Evolutionary conservation across 306 rosid species (phyloP), one percentile per base, ranked within the genome.

Genomic region (Astragalus glycyphyllos): DNA sequence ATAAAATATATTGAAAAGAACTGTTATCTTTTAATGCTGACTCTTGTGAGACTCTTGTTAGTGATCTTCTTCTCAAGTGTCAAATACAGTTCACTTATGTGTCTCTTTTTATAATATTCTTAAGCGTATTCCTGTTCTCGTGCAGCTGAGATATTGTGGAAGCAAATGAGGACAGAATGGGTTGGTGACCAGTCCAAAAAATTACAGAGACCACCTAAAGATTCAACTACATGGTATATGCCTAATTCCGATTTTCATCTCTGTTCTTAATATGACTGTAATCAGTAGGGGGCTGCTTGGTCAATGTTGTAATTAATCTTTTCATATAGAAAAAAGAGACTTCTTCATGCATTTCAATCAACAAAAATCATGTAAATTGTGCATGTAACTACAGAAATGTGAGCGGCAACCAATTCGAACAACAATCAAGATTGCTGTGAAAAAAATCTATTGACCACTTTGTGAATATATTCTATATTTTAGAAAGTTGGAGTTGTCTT

Each of bases 141-240:
- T 77, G 91, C 87, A 89, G 96, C 90, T 37, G 91, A 84, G 83
- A 69, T 76, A 59, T 78, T 86, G 55, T 89, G 96, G 96, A 78
- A 81, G 55, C 65, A 81, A 68, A 74, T 42, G 65, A 77, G 96
- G 78, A 83, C 29, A 55, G 85, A 82, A 73, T 89, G 92, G 90
- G 76, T 79, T 2, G 92, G 90, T 37, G 79, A 83, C 66, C 75
- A 11, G 66, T 74, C 85, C 26, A 76, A 64, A 65, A 84, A 75
- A 14, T 11, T 64, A 7, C 78, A 4, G 54, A 77, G 69, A 77
- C 68, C 78, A 77, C 68, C 78, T 44, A 68, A 67, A 60, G 91
- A 76, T 65, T 82, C 86, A 38, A 64, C 84, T 55, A 76, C 79
- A 86, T 82, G 96, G 96, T 86, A 78, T 40, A 11, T 58, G 45